Evolutionary conservation across 257 asterid genomes (phyloP), one percentile per base, ranked within the genome.

Genomic region (Solanum clarkiae): DNA sequence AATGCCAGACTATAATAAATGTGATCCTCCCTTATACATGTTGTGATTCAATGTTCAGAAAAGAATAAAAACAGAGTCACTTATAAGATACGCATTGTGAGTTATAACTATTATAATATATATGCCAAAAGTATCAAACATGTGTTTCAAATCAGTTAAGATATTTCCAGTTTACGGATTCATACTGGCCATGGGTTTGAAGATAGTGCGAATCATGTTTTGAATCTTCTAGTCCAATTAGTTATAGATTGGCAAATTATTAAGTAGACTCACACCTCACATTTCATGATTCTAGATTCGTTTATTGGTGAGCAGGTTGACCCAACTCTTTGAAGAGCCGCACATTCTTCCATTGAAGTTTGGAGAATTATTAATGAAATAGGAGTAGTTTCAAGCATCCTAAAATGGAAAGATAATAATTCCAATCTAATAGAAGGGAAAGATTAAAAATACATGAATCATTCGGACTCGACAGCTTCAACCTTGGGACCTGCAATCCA

Each of bases 401-500:
- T 7, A 66, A 66, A 29, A 66, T 29, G 11, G 12, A 13, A 14
- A 45, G 32, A 22, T 24, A 5, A 15, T 10, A 49, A n/a, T 74
- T 47, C 60, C 81, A 77, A 77, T 77, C 82, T 51, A 77, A 26
- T 51, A 26, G 53, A 75, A 77, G 47, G 10, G 16, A 2, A 53
- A 77, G 22, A 77, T 20, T 54, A 24, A 9, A 49, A 26, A 49
- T 77, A 53, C 82, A 63, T 77, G 44, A 49, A 53, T 69, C 81
- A 68, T 69, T 68, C 66, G 16, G 86, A 69, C 24, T 84, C 85
- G 7, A 42, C 62, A 62, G 60, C 85, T 60, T 44, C 86, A 12
- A 51, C 86, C 86, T 84, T 84, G 7, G 86, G 86, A 13, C 86
- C 86, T 84, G 69, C 49, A 84, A 66, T 84, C 16, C 17, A 80